Percentiles rank a stretch among this genome's conserved stretches.
Conservation (phyloP, 2,329 filamentous ascomycete genomes). For the Thielaviopsis ethacetica region DNA sequence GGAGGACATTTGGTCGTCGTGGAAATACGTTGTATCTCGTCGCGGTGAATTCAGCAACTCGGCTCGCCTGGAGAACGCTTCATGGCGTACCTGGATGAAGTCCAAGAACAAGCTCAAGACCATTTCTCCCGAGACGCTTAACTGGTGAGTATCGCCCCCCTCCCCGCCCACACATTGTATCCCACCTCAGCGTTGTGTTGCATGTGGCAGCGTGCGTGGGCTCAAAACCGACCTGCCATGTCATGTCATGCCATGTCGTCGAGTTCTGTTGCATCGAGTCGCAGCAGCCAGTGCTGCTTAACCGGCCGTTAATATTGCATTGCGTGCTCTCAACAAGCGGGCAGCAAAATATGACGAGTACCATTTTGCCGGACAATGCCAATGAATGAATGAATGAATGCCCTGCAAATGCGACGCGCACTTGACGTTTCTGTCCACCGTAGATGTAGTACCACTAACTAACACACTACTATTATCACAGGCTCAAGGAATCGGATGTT, state of each 20-base stretch:
- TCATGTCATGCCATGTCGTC: neutral
- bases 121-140: conserved; percentile 76
- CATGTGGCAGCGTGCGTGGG: neutral
- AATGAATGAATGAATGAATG: no score
- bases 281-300: neutral
- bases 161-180: neutral
- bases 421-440: neutral
- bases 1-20: conserved; percentile 95
- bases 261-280: neutral
- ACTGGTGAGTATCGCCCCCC: conserved; percentile 52
- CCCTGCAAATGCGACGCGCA: neutral
- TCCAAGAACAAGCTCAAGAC: conserved; percentile 75
- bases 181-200: neutral
- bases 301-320: neutral
- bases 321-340: neutral
- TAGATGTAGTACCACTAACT: neutral
- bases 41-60: conserved; percentile 66
- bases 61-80: conserved; percentile 79
- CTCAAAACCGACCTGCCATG: no score
- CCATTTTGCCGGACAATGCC: neutral
- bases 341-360: neutral
- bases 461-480: conserved; percentile 21
- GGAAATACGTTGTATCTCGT: conserved; percentile 79
- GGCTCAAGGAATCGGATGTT: conserved; percentile 93
- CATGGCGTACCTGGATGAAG: conserved; percentile 95